Conservation (phyloP, 257 asterid genomes). For the Solanum gandarillasii region DNA sequence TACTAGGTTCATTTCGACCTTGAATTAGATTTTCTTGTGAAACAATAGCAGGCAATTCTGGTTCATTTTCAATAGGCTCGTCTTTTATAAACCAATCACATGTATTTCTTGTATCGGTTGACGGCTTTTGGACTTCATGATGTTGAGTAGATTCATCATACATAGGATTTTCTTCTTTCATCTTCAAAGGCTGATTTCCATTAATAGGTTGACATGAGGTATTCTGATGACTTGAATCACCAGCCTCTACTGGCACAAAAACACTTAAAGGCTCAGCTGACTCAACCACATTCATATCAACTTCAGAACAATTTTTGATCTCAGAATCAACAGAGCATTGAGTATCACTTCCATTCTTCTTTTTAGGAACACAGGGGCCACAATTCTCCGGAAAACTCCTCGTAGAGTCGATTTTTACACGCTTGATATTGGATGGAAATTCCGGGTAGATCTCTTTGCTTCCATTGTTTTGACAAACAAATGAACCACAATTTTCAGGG, state of each 20-base stretch:
- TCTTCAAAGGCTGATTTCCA: not conserved
- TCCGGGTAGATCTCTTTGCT: not conserved
- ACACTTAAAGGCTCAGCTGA: constrained; percentile 17
- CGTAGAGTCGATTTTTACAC: not conserved
- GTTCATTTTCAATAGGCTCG: not conserved
- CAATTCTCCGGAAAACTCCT: not conserved
- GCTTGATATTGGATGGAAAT: constrained; percentile 1
- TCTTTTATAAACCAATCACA: not conserved
- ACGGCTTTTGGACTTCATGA: not conserved
- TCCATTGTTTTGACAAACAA: not conserved
- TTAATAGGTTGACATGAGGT: not conserved
- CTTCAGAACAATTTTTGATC: not conserved
- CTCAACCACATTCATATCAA: not conserved
- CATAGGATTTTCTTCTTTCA: no score
- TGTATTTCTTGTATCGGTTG: not conserved
- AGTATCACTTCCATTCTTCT: not conserved
- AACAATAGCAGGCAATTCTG: not conserved
- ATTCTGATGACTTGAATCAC: not conserved
- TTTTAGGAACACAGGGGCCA: not conserved
- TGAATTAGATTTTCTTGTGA: not conserved
- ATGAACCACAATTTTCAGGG: not conserved
- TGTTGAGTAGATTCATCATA: no score
- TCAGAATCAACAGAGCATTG: not conserved
- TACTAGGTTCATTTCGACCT: not conserved
- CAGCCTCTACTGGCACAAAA: not conserved